Evolutionary conservation across 441 rosid genomes (phyloP).

Genomic region (Iberis amara): DNA sequence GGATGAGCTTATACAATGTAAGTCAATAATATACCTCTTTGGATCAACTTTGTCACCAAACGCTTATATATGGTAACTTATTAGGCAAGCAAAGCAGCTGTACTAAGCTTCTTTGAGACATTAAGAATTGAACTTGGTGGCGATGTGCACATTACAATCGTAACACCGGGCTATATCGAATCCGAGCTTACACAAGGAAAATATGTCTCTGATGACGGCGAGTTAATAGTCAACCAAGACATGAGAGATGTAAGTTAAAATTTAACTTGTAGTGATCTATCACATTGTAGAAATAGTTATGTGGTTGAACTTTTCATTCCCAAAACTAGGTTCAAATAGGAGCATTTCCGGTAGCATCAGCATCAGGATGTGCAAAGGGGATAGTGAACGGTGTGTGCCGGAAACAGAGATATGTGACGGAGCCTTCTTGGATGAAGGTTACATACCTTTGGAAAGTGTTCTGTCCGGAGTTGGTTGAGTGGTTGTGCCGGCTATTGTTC

Average conservation of each 20-base stretch:
- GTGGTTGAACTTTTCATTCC: not conserved
- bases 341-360: constrained; percentile 32
- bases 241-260: constrained; percentile 44
- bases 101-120: constrained; percentile 49
- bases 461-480: constrained; percentile 44
- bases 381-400: constrained; percentile 47
- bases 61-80: not conserved
- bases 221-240: constrained; percentile 41
- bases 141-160: constrained; percentile 44
- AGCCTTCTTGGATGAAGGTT: constrained; percentile 41
- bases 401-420: constrained; percentile 39
- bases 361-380: constrained; percentile 34
- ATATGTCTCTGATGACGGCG: constrained; percentile 38
- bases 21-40: not conserved
- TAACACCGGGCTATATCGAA: constrained; percentile 57
- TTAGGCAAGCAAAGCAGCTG: constrained; percentile 73
- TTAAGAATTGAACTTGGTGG: constrained; percentile 57
- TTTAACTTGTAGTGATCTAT: not conserved
- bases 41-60: no score
- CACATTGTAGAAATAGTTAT: not conserved
- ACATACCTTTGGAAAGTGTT: constrained; percentile 45
- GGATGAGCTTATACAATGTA: constrained; percentile 54
- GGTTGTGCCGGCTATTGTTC: constrained; percentile 24
- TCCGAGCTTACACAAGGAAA: constrained; percentile 62
- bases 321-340: constrained; percentile 38